Percentiles rank a stretch among this genome's conserved stretches.
phyloP scores from a whole-genome alignment of 768 basidiomycete genomes.

The Collybiopsis luxurians region DNA sequence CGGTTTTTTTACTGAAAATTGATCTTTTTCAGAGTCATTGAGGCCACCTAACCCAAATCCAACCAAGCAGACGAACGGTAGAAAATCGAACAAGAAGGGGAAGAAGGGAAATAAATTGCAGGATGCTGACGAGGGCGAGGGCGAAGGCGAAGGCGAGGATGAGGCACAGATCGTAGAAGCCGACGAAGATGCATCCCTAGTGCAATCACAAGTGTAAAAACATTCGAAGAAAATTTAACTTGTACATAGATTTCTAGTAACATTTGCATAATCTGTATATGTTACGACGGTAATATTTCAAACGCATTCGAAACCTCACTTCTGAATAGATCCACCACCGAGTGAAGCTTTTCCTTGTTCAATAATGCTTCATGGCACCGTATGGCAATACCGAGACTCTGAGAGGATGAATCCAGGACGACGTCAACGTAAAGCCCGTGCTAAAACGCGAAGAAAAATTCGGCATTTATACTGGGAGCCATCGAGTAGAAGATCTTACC shows the following conservation, averaged over 20 bases:
- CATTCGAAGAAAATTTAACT: no score
- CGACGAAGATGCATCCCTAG: no score
- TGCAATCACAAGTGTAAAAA: no score
- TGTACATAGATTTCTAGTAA: no score
- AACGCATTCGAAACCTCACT: not conserved
- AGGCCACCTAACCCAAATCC: conserved; percentile 40
- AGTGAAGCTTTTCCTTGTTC: not conserved
- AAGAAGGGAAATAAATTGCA: conserved; percentile 5
- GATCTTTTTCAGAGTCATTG: conserved; percentile 32
- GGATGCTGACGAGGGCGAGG: not conserved
- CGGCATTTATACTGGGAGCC: not conserved
- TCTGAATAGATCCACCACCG: not conserved
- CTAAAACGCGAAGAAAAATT: not conserved
- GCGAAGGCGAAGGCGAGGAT: not conserved
- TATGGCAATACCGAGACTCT: not conserved
- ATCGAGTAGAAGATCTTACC: not conserved
- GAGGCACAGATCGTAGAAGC: not conserved
- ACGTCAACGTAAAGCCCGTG: conserved; percentile 6
- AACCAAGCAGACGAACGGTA: conserved; percentile 42
- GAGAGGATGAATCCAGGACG: not conserved
- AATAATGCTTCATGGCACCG: conserved; percentile 6
- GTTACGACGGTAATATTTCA: no score
- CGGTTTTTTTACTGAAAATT: not conserved
- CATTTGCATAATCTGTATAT: no score
- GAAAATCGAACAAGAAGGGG: conserved; percentile 38